These are phyloP conservation scores for Vitis vinifera DNA, from an alignment of 164 flowering plant species.

Conservation along the genomic window DNA sequence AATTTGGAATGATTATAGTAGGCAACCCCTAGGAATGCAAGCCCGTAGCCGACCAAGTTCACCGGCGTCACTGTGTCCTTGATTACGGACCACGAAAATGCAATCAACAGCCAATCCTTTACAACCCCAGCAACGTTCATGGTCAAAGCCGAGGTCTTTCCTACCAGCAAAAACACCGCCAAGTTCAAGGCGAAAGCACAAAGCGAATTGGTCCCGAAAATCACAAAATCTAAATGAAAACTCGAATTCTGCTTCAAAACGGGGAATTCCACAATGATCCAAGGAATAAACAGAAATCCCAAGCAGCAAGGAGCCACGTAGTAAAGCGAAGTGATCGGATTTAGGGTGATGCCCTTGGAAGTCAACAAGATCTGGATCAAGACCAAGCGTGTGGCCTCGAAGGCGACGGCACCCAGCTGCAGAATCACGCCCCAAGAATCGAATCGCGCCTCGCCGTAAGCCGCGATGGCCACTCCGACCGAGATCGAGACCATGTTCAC, in stretches of 20 bases:
- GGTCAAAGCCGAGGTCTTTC: constrained; percentile 30
- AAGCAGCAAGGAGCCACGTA: constrained; percentile 35
- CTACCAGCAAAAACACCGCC: constrained; percentile 32
- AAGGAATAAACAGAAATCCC: constrained; percentile 25
- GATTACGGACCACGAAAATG: constrained; percentile 24
- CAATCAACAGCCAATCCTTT: constrained; percentile 34
- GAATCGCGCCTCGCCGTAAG: constrained; percentile 33
- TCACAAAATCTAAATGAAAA: constrained; percentile 21
- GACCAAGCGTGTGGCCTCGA: constrained; percentile 32
- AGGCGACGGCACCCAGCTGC: constrained; percentile 26
- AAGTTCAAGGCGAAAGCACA: constrained; percentile 36
- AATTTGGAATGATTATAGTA: constrained; percentile 15
- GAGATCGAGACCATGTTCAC: constrained; percentile 30
- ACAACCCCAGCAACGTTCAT: constrained; percentile 30
- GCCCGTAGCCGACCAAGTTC: constrained; percentile 13
- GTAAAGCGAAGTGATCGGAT: constrained; percentile 33
- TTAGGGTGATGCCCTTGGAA: constrained; percentile 25
- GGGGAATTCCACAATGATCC: constrained; percentile 28
- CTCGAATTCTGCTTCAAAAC: constrained; percentile 22
- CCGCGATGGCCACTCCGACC: constrained; percentile 30
- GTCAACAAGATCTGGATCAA: constrained; percentile 33
- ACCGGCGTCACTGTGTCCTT: constrained; percentile 17
- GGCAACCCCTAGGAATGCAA: constrained; percentile 15
- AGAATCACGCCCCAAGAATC: constrained; percentile 23
- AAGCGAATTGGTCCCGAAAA: constrained; percentile 26